phyloP scores from a whole-genome alignment of 2,329 filamentous ascomycete species.

The Fusarium coffeatum region DNA sequence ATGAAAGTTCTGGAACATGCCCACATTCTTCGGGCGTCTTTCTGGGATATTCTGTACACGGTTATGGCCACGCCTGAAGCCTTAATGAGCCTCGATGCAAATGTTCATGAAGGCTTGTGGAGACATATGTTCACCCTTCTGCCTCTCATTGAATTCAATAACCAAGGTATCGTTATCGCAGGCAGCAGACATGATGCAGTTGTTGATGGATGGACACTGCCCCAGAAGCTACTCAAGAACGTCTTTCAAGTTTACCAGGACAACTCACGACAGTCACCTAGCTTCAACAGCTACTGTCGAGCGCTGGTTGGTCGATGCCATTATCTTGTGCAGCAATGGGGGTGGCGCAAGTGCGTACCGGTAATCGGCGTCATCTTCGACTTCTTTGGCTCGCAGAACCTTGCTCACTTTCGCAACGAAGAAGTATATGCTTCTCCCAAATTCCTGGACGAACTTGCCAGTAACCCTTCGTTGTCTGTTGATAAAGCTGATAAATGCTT shows the following conservation, averaged over 20 bases:
- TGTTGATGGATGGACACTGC: constrained; percentile 69
- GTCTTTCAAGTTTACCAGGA: constrained; percentile 69
- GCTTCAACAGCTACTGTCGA: constrained; percentile 74
- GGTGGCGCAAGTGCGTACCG: constrained; percentile 68
- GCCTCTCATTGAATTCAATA: constrained; percentile 70
- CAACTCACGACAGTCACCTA: constrained; percentile 66
- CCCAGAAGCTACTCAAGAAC: constrained; percentile 66
- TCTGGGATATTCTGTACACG: constrained; percentile 69
- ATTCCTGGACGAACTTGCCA: constrained; percentile 68
- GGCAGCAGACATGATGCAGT: constrained; percentile 47
- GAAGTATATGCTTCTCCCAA: constrained; percentile 69
- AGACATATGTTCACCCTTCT: constrained; percentile 69
- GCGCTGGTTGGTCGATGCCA: constrained; percentile 70
- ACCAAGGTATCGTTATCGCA: constrained; percentile 60
- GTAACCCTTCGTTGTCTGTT: constrained; percentile 60
- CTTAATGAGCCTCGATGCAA: constrained; percentile 56
- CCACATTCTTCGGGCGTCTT: constrained; percentile 63
- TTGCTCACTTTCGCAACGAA: constrained; percentile 73
- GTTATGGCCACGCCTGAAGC: constrained; percentile 54
- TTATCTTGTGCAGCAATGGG: constrained; percentile 72
- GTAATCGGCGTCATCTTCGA: constrained; percentile 73
- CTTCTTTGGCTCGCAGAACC: constrained; percentile 72
- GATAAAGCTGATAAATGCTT: constrained; percentile 71
- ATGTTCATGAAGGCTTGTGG: constrained; percentile 68
- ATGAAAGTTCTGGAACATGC: constrained; percentile 65